phyloP scores from a whole-genome alignment of 1,139 yeast species.

The Schizosaccharomyces versatilis region DNA sequence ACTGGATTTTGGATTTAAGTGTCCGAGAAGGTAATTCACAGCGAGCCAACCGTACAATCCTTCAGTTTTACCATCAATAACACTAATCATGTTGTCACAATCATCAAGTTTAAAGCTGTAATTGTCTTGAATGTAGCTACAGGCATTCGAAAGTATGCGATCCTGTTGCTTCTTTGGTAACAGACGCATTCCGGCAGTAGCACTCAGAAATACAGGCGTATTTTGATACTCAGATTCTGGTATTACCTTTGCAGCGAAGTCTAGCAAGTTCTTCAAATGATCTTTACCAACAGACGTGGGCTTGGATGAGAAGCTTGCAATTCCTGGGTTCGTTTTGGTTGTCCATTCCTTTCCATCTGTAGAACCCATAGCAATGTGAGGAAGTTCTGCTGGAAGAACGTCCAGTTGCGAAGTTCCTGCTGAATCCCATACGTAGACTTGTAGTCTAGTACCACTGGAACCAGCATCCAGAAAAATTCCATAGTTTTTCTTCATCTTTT shows the following conservation, averaged over 20 bases:
- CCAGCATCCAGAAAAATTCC: conserved; percentile 57
- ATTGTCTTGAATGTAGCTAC: conserved; percentile 30
- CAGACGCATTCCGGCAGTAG: conserved; percentile 66
- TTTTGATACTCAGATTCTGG: conserved; percentile 47
- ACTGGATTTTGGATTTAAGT: conserved; percentile 29
- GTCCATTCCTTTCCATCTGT: conserved; percentile 15
- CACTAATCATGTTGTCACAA: conserved; percentile 32
- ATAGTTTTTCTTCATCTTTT: not conserved
- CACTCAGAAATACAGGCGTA: conserved; percentile 57
- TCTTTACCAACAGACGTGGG: conserved; percentile 36
- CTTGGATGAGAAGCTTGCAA: conserved; percentile 31
- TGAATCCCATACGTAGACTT: conserved; percentile 41
- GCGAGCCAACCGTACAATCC: conserved; percentile 72
- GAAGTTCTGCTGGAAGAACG: conserved; percentile 21
- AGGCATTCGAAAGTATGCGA: conserved; percentile 30
- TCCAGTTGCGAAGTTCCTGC: not conserved
- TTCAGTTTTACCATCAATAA: conserved; percentile 57
- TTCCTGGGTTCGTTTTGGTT: conserved; percentile 44
- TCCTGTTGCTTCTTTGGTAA: conserved; percentile 34
- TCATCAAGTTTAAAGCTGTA: conserved; percentile 38
- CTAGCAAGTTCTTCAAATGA: conserved; percentile 35
- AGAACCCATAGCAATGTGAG: conserved; percentile 14
- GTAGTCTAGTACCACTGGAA: conserved; percentile 58
- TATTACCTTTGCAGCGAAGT: conserved; percentile 34
- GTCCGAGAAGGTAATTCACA: conserved; percentile 43